A percentile compares a stretch with the other conserved stretches of the same genome.
Evolutionary conservation across 441 rosid species (phyloP).

Genomic region (Euphorbia celastroides): DNA sequence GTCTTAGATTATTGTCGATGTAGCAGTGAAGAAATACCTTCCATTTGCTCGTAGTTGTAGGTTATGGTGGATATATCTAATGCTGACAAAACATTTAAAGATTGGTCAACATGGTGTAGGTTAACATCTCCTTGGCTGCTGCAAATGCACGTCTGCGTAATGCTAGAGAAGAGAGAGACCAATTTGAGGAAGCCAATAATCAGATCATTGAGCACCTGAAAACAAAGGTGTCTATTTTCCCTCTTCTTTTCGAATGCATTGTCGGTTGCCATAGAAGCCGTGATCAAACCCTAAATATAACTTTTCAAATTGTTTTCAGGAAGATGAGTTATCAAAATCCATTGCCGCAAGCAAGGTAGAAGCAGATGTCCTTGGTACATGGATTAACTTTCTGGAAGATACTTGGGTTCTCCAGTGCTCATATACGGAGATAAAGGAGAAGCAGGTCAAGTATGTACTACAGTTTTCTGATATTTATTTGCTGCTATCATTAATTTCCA

Average conservation of each 20-base stretch:
- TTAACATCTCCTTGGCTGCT: slow-evolving; percentile 84
- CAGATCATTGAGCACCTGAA: slow-evolving; percentile 79
- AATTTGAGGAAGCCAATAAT: slow-evolving; percentile 92
- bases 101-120: slow-evolving; percentile 36
- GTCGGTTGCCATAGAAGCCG: slow-evolving; percentile 5
- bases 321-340: slow-evolving; percentile 82
- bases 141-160: slow-evolving; percentile 79
- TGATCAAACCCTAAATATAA: slow-evolving; percentile 9
- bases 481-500: background rate
- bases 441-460: slow-evolving; percentile 62
- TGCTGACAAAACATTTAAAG: slow-evolving; percentile 16
- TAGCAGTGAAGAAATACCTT: background rate
- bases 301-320: slow-evolving; percentile 43
- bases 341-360: slow-evolving; percentile 74
- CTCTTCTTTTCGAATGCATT: slow-evolving; percentile 11
- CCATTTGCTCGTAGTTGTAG: background rate
- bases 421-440: slow-evolving; percentile 63
- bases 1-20: background rate
- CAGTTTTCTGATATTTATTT: slow-evolving; percentile 17
- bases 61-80: background rate
- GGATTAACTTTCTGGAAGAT: slow-evolving; percentile 96
- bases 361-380: slow-evolving; percentile 72
- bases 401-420: slow-evolving; percentile 85
- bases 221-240: slow-evolving; percentile 55
- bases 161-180: slow-evolving; percentile 90